phyloP scores from a whole-genome alignment of 345 rosid species.

The Camelina sativa region DNA sequence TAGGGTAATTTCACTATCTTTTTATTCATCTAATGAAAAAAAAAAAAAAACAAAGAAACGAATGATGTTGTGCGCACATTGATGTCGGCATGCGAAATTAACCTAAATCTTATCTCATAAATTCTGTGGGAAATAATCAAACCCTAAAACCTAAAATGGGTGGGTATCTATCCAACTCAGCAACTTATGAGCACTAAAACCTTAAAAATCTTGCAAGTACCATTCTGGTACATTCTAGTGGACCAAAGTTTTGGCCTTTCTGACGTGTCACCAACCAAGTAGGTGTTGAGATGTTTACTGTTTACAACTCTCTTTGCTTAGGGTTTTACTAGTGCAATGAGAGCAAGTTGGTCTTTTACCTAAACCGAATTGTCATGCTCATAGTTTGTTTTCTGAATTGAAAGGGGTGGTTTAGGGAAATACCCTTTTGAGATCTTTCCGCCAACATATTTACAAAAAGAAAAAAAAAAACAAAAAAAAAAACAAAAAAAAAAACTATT shows the following conservation, averaged over 20 bases:
- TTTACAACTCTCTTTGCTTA: conserved; percentile 34
- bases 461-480: neutral
- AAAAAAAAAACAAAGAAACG: neutral
- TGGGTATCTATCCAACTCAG: conserved; percentile 42
- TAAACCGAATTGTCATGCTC: conserved; percentile 39
- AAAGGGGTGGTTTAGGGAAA: neutral
- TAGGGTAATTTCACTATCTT: neutral
- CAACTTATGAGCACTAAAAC: conserved; percentile 35
- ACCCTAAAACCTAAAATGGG: conserved; percentile 38
- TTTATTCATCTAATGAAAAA: neutral
- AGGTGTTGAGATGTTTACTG: conserved; percentile 57
- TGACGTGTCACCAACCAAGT: conserved; percentile 84
- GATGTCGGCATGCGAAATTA: conserved; percentile 40
- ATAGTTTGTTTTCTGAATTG: conserved; percentile 17
- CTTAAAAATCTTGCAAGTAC: conserved; percentile 42
- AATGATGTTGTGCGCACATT: conserved; percentile 33
- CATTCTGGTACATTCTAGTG: conserved; percentile 47
- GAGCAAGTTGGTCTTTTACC: conserved; percentile 42
- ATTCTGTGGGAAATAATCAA: conserved; percentile 23
- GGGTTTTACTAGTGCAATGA: conserved; percentile 29
- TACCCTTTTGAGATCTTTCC: conserved; percentile 18
- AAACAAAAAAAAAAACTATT: neutral
- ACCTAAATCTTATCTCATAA: conserved; percentile 32
- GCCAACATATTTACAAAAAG: conserved; percentile 32
- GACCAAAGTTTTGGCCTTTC: conserved; percentile 47